A percentile compares a stretch with the other conserved stretches of the same genome.
Conservation (phyloP, 495 filamentous ascomycete species). For the Aspergillus asperescens region DNA sequence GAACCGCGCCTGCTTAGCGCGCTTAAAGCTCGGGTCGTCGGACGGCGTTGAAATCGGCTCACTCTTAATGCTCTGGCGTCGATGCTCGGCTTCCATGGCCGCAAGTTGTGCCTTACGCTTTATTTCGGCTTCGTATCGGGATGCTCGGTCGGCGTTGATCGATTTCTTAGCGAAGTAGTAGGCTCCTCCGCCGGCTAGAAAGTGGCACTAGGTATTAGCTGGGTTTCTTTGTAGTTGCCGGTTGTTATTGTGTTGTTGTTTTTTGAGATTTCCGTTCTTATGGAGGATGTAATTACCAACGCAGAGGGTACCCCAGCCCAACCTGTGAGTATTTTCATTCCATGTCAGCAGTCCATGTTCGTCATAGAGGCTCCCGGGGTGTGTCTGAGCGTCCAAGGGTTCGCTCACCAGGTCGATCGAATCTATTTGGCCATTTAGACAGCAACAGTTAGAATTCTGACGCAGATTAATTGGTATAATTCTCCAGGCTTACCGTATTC, state of each 20-base stretch:
- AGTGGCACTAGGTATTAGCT: neutral
- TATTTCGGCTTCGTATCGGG: conserved; percentile 62
- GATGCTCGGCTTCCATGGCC: conserved; percentile 52
- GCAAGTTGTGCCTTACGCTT: conserved; percentile 58
- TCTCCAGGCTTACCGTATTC: conserved; percentile 40
- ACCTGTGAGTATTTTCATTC: conserved; percentile 43
- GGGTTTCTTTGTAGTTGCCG: neutral
- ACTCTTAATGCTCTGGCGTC: conserved; percentile 23
- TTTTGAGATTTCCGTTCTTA: neutral
- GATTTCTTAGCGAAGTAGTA: conserved; percentile 95
- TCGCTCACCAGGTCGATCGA: conserved; percentile 48
- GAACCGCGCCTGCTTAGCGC: conserved; percentile 32
- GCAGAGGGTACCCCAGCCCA: conserved; percentile 83
- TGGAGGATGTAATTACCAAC: conserved; percentile 48
- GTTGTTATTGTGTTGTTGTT: neutral
- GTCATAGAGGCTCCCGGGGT: neutral
- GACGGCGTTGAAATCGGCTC: conserved; percentile 19
- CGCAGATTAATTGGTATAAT: neutral
- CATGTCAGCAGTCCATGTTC: conserved; percentile 19
- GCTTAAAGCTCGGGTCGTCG: conserved; percentile 29
- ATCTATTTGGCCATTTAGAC: conserved; percentile 33
- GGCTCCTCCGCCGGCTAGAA: conserved; percentile 74
- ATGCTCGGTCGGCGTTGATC: conserved; percentile 81
- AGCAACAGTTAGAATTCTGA: neutral
- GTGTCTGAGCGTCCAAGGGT: neutral